Percentiles rank a stretch among this genome's conserved stretches.
Evolutionary conservation across 2,329 filamentous ascomycete genomes (phyloP).

Genomic region (Phialemoniopsis sp.): DNA sequence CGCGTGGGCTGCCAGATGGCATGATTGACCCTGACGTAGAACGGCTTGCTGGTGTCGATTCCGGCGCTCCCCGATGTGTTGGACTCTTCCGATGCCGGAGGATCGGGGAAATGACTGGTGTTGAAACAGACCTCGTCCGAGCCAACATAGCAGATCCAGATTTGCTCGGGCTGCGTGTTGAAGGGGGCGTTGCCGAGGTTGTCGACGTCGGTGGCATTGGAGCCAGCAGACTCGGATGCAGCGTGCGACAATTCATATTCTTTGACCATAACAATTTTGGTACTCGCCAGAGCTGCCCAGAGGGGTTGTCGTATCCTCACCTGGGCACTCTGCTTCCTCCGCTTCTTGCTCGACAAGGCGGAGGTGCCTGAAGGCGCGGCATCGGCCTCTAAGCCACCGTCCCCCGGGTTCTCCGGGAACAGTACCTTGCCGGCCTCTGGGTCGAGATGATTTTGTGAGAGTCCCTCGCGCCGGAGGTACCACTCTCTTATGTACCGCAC

Average conservation of each 20-base stretch:
- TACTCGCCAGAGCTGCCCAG: conserved; percentile 91
- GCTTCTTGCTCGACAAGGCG: conserved; percentile 67
- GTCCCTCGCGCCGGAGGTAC: conserved; percentile 58
- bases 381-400: conserved; percentile 48
- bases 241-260: conserved; percentile 81
- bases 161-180: conserved; percentile 64
- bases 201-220: conserved; percentile 72
- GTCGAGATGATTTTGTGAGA: conserved; percentile 46
- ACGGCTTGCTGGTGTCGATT: conserved; percentile 68
- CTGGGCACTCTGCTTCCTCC: conserved; percentile 85
- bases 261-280: conserved; percentile 94
- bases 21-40: conserved; percentile 75
- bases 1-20: conserved; percentile 75
- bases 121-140: conserved; percentile 75
- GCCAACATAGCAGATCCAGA: conserved; percentile 79
- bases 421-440: conserved; percentile 57
- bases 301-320: conserved; percentile 87
- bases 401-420: conserved; percentile 29
- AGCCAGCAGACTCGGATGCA: conserved; percentile 67
- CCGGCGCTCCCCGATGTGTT: conserved; percentile 26
- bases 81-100: conserved; percentile 12
- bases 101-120: conserved; percentile 59
- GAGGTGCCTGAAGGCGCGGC: conserved; percentile 44
- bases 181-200: conserved; percentile 74
- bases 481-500: conserved; percentile 67